These are phyloP conservation scores for Gnaphalium uliginosum DNA, from an alignment of 129 eudicot species.

Conservation along the genomic window DNA sequence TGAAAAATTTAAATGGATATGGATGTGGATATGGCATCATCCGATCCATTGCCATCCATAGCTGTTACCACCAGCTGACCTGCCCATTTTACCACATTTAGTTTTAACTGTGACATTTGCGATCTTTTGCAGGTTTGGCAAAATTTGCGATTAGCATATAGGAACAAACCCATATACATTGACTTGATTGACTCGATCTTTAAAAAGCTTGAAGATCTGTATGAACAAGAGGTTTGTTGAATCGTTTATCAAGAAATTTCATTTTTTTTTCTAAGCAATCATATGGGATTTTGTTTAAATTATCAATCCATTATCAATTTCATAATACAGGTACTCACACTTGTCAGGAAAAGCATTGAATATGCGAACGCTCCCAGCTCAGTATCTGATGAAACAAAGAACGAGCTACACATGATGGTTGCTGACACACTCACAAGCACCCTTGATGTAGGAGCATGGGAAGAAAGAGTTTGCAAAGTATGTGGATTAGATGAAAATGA, in stretches of 20 bases:
- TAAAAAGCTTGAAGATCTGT: conserved; percentile 55
- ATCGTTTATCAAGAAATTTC: background rate
- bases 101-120: conserved; percentile 14
- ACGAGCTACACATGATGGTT: conserved; percentile 52
- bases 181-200: conserved; percentile 59
- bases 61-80: background rate
- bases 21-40: too few species aligned
- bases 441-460: conserved; percentile 89
- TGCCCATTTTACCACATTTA: background rate
- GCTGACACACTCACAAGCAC: conserved; percentile 45
- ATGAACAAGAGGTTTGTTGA: conserved; percentile 71
- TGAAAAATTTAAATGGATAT: too few species aligned
- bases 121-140: conserved; percentile 67
- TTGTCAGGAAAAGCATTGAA: conserved; percentile 42
- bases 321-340: conserved; percentile 56
- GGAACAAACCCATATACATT: conserved; percentile 45
- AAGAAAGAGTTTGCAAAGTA: conserved; percentile 90
- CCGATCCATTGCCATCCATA: too few species aligned
- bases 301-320: background rate
- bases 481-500: conserved; percentile 96
- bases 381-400: conserved; percentile 44
- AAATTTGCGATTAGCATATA: conserved; percentile 59
- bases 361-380: conserved; percentile 23
- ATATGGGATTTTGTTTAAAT: conserved; percentile 7
- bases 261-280: conserved; percentile 5